Conservation (phyloP, 2,329 filamentous ascomycete species). For the Epichloe amarillans region DNA sequence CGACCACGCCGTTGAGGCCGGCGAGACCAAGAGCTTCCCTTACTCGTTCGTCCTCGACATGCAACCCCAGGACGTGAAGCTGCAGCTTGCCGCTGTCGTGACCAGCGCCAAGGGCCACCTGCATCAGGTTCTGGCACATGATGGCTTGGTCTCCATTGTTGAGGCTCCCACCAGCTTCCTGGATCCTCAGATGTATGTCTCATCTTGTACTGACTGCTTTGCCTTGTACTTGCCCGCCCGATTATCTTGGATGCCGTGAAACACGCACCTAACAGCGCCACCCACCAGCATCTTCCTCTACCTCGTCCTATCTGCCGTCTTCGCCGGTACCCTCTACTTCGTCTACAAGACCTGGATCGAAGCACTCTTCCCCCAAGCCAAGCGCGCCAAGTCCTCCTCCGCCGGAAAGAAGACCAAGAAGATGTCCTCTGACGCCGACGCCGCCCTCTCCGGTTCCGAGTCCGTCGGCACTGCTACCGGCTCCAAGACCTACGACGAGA, state of each 20-base stretch:
- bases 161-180: slow-evolving; percentile 85
- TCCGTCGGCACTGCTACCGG: slow-evolving; percentile 55
- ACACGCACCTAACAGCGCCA: background rate
- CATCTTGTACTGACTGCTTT: background rate
- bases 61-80: slow-evolving; percentile 75
- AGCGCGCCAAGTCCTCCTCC: slow-evolving; percentile 44
- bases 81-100: slow-evolving; percentile 67
- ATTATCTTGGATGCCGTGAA: no score
- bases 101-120: slow-evolving; percentile 51
- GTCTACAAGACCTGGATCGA: slow-evolving; percentile 98
- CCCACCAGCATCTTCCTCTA: slow-evolving; percentile 81
- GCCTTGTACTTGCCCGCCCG: no score
- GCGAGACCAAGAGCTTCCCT: slow-evolving; percentile 61
- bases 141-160: slow-evolving; percentile 72
- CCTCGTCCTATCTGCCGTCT: slow-evolving; percentile 69
- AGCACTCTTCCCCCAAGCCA: slow-evolving; percentile 84
- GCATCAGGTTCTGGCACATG: slow-evolving; percentile 69
- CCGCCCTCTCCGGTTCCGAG: slow-evolving; percentile 55
- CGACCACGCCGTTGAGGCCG: slow-evolving; percentile 58
- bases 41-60: slow-evolving; percentile 85
- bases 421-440: slow-evolving; percentile 43
- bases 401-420: slow-evolving; percentile 48
- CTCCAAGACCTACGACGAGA: slow-evolving; percentile 70
- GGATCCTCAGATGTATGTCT: slow-evolving; percentile 81
- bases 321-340: slow-evolving; percentile 77